These are phyloP conservation scores for Chrysanthemum seticuspe DNA, from an alignment of 129 eudicot species.

Conservation along the genomic window DNA sequence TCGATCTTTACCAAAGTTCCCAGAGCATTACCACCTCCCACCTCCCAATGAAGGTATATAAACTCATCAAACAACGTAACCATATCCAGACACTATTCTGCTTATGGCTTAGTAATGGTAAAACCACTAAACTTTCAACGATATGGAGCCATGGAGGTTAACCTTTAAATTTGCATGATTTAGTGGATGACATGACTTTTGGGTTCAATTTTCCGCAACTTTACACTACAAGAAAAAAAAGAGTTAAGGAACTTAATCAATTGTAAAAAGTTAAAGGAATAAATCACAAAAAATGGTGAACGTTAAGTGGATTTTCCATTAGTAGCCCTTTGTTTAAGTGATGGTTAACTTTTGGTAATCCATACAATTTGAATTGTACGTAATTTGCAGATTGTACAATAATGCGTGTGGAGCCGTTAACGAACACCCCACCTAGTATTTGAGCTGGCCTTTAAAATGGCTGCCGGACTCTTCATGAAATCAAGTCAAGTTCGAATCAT, in stretches of 20 bases:
- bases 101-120: too few relatives aligned
- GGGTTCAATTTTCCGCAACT: too few relatives aligned
- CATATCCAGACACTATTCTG: neutral
- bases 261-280: too few relatives aligned
- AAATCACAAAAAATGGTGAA: too few relatives aligned
- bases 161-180: too few relatives aligned
- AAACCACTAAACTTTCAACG: too few relatives aligned
- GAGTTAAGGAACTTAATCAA: too few relatives aligned
- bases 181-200: too few relatives aligned
- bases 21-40: constrained; percentile 83
- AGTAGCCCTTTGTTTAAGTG: neutral
- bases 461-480: constrained; percentile 59
- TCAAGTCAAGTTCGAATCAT: constrained; percentile 88
- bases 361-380: constrained; percentile 3
- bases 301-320: too few relatives aligned
- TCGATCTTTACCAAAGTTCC: constrained; percentile 46
- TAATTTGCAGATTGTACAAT: constrained; percentile 54
- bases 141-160: too few relatives aligned
- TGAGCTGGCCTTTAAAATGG: constrained; percentile 70
- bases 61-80: neutral
- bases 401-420: constrained; percentile 63
- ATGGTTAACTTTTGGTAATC: constrained; percentile 8
- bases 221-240: too few relatives aligned
- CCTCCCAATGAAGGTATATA: constrained; percentile 78
- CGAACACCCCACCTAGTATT: constrained; percentile 86